Base-by-base conservation (phyloP, 2,329 filamentous ascomycete genomes). In the Aspergillus sp. region DNA sequence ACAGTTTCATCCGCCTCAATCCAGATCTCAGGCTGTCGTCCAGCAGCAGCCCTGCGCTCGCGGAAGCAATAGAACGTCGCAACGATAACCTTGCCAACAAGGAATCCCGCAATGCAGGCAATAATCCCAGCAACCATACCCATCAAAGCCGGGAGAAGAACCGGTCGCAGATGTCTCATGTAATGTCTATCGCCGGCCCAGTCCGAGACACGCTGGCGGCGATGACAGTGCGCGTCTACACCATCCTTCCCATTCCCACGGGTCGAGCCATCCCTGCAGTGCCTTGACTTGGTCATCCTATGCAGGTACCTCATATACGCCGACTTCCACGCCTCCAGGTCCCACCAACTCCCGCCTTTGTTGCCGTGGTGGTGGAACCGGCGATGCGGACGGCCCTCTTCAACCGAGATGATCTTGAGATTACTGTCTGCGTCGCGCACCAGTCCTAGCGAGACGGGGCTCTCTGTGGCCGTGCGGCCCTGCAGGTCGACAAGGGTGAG, bases 101-200 rank as follows among this genome's bases (percentile, higher is more conserved):
- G 45, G 61, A 76, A 77, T 17, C 76, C 76, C 1, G 75, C 47
- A 27, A 75, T 61, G 50, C 72, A 75, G 17, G 73, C 73, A 9
- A 73, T 55, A 20, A 77, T 56, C 22, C 75, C 75, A 4, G 73
- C 72, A 2, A 67, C 64, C 3, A 75, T 63, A 7, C 76, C 76
- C 5, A 76, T 60, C 2, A 78, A 56, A 9, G 70, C 70, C 3
- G 76, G 75, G n/a, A 78, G 61, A 20, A 78, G 62, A 11, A 76
- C 71, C 15, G 73, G 70, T 3, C 71, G 69, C 5, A 76, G 60
- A 2, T 71, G 56, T 39, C 66, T 65, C 27, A 70, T 49, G 52
- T 74, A 68, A 27, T 61, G 50, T 40, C 54, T 59, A 45, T 66
- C 57, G 13, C 60, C 56, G 33, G 64, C 59, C 53, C 66, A 68